These are phyloP conservation scores for Rhizopogon roseolus DNA, from an alignment of 768 basidiomycete species.

Conservation along the genomic window DNA sequence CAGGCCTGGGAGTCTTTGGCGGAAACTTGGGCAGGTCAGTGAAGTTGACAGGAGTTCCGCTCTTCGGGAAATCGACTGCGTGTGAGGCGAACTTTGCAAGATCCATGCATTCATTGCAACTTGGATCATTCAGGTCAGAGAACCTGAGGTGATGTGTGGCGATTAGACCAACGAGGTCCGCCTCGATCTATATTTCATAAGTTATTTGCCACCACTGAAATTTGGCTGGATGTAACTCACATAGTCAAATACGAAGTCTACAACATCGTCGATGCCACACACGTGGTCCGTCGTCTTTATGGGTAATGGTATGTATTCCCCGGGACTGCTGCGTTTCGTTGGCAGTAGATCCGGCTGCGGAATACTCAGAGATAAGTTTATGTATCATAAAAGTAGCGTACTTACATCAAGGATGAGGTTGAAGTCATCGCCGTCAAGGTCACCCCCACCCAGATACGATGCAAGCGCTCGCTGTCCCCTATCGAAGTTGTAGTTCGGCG, in stretches of 20 bases:
- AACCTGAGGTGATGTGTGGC: constrained; percentile 39
- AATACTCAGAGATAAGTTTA: constrained; percentile 5
- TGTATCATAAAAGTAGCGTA: constrained; percentile 3
- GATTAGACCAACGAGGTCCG: constrained; percentile 38
- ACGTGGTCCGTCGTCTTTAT: constrained; percentile 26
- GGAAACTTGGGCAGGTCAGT: constrained; percentile 26
- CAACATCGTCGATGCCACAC: constrained; percentile 39
- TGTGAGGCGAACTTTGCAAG: constrained; percentile 42
- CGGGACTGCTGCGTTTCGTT: constrained; percentile 19
- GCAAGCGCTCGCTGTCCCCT: constrained; percentile 42
- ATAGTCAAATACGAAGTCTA: constrained; percentile 44
- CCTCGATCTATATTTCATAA: constrained; percentile 23
- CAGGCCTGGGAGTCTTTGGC: constrained; percentile 27
- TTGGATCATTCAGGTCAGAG: constrained; percentile 34
- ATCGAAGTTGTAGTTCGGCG: constrained; percentile 4
- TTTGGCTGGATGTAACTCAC: constrained; percentile 21
- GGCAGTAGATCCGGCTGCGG: constrained; percentile 28
- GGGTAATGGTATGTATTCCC: constrained; percentile 33
- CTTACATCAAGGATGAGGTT: constrained; percentile 41
- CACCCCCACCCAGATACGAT: constrained; percentile 48
- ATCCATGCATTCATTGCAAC: constrained; percentile 30
- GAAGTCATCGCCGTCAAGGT: constrained; percentile 50
- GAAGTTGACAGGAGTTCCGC: constrained; percentile 36
- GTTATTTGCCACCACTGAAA: background rate
- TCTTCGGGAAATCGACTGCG: constrained; percentile 46